Base-by-base conservation (phyloP, 1,284 basidiomycete species). In the Heterobasidion annosum region DNA sequence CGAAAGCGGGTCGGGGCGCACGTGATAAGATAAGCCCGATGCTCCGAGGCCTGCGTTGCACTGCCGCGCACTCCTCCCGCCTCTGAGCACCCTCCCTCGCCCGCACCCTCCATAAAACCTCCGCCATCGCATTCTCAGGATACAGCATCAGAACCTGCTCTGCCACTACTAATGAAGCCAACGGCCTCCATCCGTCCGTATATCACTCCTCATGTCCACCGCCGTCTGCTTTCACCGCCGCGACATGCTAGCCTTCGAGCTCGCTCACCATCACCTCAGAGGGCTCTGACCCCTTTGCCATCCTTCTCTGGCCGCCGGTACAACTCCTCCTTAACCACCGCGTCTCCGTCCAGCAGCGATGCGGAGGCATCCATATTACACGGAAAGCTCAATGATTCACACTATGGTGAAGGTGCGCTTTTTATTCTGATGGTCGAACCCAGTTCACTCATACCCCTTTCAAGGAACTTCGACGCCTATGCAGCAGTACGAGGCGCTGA, bases 401-500 rank as follows among this genome's bases (percentile, higher is more conserved):
- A 50, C 9, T 32, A 34, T 19, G 48, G 48, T 34, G 50, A 51
- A 37, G 40, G 18, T 43, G 4, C 3, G 16, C 33, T 32, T 3
- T 32, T 51, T 13, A 13, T 15, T 5, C 0, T 35, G 12, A 19
- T n/a, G 15, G 13, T n/a, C 48, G 48, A 13, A 13, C 34, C n/a
- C 18, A 15, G 10, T 18, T 32, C 1, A 50, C 32, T 15, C 8
- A 50, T 34, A 34, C 8, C 2, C 1, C 2, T 8, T 13, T 15
- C n/a, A 19, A 25, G n/a, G 19, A 34, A 9, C 44, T 8, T 18
- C 10, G 33, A 32, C 51, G 47, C 92, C 91, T 7, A 70, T 84
- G 50, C 68, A 75, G 42, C 82, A 85, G 52, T 98, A 98, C 71
- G 75, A 85, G 59, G 74, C 79, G 59, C 80, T 96, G 48, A 81